These are phyloP conservation scores for Collybiopsis luxurians DNA, from an alignment of 768 basidiomycete genomes.

Conservation along the genomic window DNA sequence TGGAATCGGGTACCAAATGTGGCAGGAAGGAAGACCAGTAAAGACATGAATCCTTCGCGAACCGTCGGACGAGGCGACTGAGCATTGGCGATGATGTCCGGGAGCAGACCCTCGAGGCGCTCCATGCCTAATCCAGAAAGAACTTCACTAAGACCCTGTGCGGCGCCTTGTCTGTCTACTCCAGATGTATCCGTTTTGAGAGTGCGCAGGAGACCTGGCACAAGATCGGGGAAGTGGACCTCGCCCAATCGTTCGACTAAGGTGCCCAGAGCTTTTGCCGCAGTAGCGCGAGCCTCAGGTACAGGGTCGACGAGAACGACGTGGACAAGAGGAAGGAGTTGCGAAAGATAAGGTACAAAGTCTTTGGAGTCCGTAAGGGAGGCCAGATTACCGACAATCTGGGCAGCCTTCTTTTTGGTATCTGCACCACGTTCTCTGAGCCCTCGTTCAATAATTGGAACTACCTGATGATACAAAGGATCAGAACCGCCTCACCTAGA, in stretches of 20 bases:
- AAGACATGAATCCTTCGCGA: conserved; percentile 97
- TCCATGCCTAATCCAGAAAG: conserved; percentile 98
- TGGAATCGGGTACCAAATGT: conserved; percentile 97
- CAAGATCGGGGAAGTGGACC: conserved; percentile 91
- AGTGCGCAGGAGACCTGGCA: conserved; percentile 82
- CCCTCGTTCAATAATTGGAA: conserved; percentile 94
- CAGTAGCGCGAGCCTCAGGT: conserved; percentile 95
- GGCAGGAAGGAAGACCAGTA: conserved; percentile 91
- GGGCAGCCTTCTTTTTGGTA: conserved; percentile 92
- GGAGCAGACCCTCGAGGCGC: conserved; percentile 87
- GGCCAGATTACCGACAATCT: conserved; percentile 96
- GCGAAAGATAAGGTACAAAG: conserved; percentile 91
- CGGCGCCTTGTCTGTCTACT: conserved; percentile 96
- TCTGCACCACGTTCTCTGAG: conserved; percentile 90
- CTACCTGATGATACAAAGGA: conserved; percentile 49
- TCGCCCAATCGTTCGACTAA: conserved; percentile 97
- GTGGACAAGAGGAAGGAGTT: conserved; percentile 88
- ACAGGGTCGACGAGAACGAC: conserved; percentile 94
- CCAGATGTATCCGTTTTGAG: conserved; percentile 92
- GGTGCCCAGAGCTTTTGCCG: conserved; percentile 93
- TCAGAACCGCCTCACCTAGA: background rate
- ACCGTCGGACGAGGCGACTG: conserved; percentile 88
- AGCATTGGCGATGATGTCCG: conserved; percentile 90
- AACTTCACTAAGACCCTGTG: conserved; percentile 95
- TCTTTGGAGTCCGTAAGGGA: conserved; percentile 88